These are phyloP conservation scores for Aspergillus aculeatus DNA, from an alignment of 2,329 filamentous ascomycete species.

Conservation along the genomic window DNA sequence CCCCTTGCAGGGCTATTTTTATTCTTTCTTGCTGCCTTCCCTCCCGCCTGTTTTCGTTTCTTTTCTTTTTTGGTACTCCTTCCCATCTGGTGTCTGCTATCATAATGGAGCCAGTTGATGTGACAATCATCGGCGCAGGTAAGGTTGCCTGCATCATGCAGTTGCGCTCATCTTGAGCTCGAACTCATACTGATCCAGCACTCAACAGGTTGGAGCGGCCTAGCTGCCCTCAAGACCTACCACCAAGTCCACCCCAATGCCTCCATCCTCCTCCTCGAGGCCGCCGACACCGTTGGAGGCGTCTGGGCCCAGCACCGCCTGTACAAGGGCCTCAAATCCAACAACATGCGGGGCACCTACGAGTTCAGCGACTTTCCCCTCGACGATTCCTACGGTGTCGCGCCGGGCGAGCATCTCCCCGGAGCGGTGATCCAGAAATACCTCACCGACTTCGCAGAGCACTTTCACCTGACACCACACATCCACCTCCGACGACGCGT, in stretches of 20 bases:
- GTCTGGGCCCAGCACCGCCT: constrained; percentile 68
- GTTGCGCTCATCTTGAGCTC: neutral
- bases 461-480: constrained; percentile 51
- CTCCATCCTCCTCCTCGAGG: constrained; percentile 59
- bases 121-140: constrained; percentile 31
- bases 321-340: constrained; percentile 67
- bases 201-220: constrained; percentile 53
- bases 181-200: neutral
- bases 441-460: constrained; percentile 54
- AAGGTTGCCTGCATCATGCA: neutral
- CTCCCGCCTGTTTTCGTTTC: neutral
- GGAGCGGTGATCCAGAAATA: constrained; percentile 58
- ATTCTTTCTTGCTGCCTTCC: neutral
- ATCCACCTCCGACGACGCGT: constrained; percentile 56
- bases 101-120: constrained; percentile 29
- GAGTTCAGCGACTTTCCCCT: constrained; percentile 75
- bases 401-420: constrained; percentile 58
- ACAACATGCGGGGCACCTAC: constrained; percentile 71
- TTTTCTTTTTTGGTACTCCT: too few relatives aligned
- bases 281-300: constrained; percentile 60
- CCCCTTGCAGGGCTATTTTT: too few relatives aligned
- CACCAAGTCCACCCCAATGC: constrained; percentile 58
- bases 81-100: neutral
- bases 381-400: constrained; percentile 53
- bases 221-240: constrained; percentile 62